Evolutionary conservation across 768 basidiomycete genomes (phyloP), one percentile per base, ranked within the genome.

Genomic region (Lactifluus piperatus): DNA sequence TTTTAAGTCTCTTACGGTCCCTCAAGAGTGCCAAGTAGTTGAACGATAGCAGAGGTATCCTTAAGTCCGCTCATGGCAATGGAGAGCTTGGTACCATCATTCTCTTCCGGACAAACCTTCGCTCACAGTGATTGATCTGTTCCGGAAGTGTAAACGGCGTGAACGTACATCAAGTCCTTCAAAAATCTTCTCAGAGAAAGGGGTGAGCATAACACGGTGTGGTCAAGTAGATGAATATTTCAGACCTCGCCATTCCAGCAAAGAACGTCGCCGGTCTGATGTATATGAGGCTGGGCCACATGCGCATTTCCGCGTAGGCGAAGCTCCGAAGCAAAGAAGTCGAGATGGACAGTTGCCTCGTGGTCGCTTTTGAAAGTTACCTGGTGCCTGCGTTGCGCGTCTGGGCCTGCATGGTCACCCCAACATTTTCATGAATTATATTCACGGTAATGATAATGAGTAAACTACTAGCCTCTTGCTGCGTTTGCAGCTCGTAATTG

Each of bases 171-270:
- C 74, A n/a, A 91, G 66, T 6, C 91, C 91, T 63, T 88, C 84
- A 63, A 94, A 94, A 27, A 93, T 76, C 81, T 82, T 56, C 36
- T 29, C 30, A 37, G 26, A 5, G 20, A 18, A 63, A 39, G 30
- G 27, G 8, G 41, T 49, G 43, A 32, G 34, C 18, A 53, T 14
- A 27, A 32, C 7, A 10, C 14, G 46, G 10, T 11, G 29, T 5
- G 18, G 16, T 3, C 27, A 30, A n/a, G 53, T 20, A 37, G 34
- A 22, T 10, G 47, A 27, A 24, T 37, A 11, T 26, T 16, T 71
- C 71, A 47, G 47, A 85, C 89, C 75, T 94, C 88, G 60, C 92
- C 91, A 67, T 91, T 92, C 87, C 88, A 94, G 67, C 89, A 91
- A 27, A 94, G 71, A 3, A 89, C 67, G 66, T 85, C 77, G 7